Base-by-base conservation (phyloP, 2,329 filamentous ascomycete species). In the Diplodia sapinea region DNA sequence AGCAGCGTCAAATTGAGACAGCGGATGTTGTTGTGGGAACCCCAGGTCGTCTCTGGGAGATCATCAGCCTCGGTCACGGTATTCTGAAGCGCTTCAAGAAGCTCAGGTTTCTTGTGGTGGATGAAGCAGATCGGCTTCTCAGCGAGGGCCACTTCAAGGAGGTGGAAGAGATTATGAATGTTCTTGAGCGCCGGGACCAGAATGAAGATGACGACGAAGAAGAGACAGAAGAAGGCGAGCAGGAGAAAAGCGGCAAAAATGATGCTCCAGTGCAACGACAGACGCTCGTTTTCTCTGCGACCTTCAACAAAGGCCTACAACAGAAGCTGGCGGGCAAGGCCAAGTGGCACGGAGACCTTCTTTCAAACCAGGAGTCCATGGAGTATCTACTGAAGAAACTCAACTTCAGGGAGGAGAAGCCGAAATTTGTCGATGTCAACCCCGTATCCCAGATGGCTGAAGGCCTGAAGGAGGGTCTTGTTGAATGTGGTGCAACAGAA, bases 71-170 rank as follows among this genome's bases (percentile, higher is more conserved):
- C 1, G 91, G 91, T 54, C 85, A 86, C 12, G 88, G 89, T 6
- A 79, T 96, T 26, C 86, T 94, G 67, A 81, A 83, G 2, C 87
- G 88, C 2, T 89, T 99, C 73, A 89, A 89, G 75, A 80, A 86
- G 61, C 89, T 97, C 57, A 85, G 86, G 61, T 98, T 94, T 76
- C 82, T 99, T 2, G 93, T 98, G 0, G 86, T 99, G 1, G 95
- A 99, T 73, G 95, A 99, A 79, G 95, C 95, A 0, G 95, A 99
- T 81, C 87, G 95, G 64, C 83, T 99, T 20, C 85, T 99, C 69
- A 95, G 93, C 64, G 91, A 96, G 71, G 95, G 95, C 0, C 92
- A 97, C 75, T 99, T 97, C 81, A 94, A 97, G 78, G 95, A 99
- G 77, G 89, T 94, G 4, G 90, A 94, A 71, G 90, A 97, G 67